Evolutionary conservation across 257 asterid genomes (phyloP).

Genomic region (Lycium ferocissimum): DNA sequence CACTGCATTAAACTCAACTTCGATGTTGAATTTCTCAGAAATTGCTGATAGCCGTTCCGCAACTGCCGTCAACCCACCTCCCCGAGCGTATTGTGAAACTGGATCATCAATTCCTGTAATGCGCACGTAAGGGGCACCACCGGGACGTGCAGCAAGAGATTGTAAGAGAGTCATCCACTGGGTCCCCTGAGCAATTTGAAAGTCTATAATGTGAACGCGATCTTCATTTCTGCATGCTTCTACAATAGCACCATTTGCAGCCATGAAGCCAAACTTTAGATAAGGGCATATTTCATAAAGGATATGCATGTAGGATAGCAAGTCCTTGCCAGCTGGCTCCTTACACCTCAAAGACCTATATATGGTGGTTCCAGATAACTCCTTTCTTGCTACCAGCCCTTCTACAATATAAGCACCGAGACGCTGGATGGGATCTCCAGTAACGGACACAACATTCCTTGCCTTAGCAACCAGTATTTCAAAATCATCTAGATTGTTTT

Average conservation of each 20-base stretch:
- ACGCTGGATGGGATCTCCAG: conserved; percentile 93
- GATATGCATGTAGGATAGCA: conserved; percentile 84
- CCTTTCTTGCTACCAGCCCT: conserved; percentile 86
- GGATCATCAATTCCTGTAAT: conserved; percentile 98
- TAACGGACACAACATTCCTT: conserved; percentile 59
- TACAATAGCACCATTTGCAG: conserved; percentile 98
- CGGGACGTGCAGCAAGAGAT: conserved; percentile 91
- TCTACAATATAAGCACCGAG: conserved; percentile 93
- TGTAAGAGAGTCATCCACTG: conserved; percentile 93
- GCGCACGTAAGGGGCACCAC: conserved; percentile 85
- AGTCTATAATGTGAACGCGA: conserved; percentile 79
- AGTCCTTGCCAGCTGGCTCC: conserved; percentile 74
- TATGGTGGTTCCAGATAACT: conserved; percentile 79
- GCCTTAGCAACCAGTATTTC: conserved; percentile 25
- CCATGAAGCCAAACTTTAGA: conserved; percentile 91
- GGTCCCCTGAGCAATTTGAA: conserved; percentile 88
- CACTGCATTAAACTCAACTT: conserved; percentile 37
- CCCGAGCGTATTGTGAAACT: conserved; percentile 77
- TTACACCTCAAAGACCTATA: conserved; percentile 79
- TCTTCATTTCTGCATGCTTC: conserved; percentile 83
- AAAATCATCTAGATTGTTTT: conserved; percentile 27
- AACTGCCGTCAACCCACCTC: conserved; percentile 66
- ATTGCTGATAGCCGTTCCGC: conserved; percentile 41
- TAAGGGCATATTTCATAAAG: conserved; percentile 91
- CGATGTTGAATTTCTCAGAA: conserved; percentile 33